Base-by-base conservation (phyloP, 768 basidiomycete species). In the Rhizopogon sp. region DNA sequence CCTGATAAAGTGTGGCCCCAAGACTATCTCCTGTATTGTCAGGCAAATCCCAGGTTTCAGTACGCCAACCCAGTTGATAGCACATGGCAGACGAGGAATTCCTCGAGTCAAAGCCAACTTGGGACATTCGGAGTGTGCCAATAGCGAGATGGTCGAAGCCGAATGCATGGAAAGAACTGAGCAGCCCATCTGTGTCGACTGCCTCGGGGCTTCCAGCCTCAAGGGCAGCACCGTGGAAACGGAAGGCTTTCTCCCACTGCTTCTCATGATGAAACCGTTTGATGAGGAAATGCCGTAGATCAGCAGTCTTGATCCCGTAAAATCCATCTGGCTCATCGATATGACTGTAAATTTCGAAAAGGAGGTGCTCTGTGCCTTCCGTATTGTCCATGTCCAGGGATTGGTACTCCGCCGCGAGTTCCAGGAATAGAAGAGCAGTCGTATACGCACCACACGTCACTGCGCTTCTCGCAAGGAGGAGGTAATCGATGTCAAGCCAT, bases 321-420 rank as follows among this genome's bases (percentile, higher is more conserved):
- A 99, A 99, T 1, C 97, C 94, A 62, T 99, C 97, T 0, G 95
- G 95, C 67, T 99, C 97, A 64, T 97, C 95, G 56, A 99, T 93
- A 62, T 93, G 88, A 52, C 85, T 84, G 64, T 98, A 99, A 49
- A 98, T 93, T 49, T 88, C 87, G 72, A 93, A 98, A 20, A 98
- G 73, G 25, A 95, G 76, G 55, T 88, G 75, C 60, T 93, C 90
- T 1, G 77, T 72, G 14, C 71, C 68, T 9, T 59, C 58, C 3
- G 62, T 57, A n/a, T 64, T 64, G 6, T 70, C 68, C 17, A 63
- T 57, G 29, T 60, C 52, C 10, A 68, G 66, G 35, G 66, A 59
- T 10, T 61, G 58, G 56, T 79, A 72, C 54, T 92, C 86, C 22
- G 74, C 72, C 0, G 84, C 86, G 11, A 96, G 76, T 63, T 98